A percentile compares a stretch with the other conserved stretches of the same genome.
These are phyloP conservation scores for Xylaria arbuscula DNA, from an alignment of 2,329 filamentous ascomycete species.

Conservation along the genomic window DNA sequence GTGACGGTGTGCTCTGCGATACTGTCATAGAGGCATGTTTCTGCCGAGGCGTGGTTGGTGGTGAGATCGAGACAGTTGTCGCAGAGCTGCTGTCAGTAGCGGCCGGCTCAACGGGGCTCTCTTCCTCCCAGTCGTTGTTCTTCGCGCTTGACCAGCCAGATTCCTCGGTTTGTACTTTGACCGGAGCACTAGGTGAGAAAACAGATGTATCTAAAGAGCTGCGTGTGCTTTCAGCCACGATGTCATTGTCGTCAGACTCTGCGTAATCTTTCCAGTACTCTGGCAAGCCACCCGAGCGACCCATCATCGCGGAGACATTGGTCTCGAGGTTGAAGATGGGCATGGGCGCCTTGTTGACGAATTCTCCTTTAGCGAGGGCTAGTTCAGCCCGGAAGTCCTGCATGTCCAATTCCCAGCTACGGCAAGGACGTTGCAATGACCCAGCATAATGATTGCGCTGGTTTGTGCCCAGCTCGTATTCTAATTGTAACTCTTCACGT, in stretches of 20 bases:
- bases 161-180: neutral
- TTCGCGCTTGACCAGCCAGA: neutral
- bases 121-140: neutral
- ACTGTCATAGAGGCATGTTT: too few species aligned
- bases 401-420: conserved; percentile 31
- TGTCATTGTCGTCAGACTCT: neutral
- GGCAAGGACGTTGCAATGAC: neutral
- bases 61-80: too few species aligned
- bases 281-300: conserved; percentile 5
- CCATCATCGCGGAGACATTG: conserved; percentile 22
- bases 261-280: conserved; percentile 14
- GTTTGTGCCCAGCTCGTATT: neutral
- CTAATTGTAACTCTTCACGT: neutral
- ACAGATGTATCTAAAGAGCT: neutral
- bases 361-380: neutral
- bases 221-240: neutral
- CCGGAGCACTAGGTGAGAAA: neutral
- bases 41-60: too few species aligned
- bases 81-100: too few species aligned
- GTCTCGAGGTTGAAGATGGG: neutral
- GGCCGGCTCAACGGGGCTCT: neutral
- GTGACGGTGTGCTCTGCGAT: neutral
- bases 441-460: conserved; percentile 14
- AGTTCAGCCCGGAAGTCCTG: conserved; percentile 8
- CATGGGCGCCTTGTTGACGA: conserved; percentile 6